These are phyloP conservation scores for Thelephora terrestris DNA, from an alignment of 1,284 basidiomycete species.

Conservation along the genomic window DNA sequence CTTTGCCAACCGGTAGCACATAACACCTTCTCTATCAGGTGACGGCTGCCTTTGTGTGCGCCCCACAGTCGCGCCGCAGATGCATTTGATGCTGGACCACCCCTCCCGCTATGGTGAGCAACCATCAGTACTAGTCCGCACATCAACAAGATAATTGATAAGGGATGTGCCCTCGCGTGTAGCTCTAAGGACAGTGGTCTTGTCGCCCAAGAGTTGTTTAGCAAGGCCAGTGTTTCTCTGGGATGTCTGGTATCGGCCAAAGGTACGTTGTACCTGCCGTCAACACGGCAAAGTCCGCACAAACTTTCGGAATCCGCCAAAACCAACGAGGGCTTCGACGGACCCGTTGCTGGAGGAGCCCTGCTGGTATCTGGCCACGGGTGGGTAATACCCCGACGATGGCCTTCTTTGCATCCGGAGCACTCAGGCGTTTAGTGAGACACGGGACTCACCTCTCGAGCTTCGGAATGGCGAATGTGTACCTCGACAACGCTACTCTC, in stretches of 20 bases:
- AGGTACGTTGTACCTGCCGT: conserved; percentile 29
- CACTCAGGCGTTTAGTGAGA: conserved; percentile 9
- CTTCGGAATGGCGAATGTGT: conserved; percentile 38
- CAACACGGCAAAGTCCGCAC: conserved; percentile 21
- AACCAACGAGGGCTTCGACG: conserved; percentile 47
- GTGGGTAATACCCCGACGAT: conserved; percentile 53
- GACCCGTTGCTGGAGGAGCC: conserved; percentile 12
- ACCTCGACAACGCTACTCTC: conserved; percentile 41
- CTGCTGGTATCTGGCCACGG: conserved; percentile 41
- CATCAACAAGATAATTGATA: background rate
- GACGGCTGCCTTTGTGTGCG: conserved; percentile 45
- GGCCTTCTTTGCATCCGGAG: conserved; percentile 82
- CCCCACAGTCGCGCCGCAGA: conserved; percentile 72
- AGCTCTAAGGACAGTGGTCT: conserved; percentile 72
- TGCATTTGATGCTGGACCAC: conserved; percentile 58
- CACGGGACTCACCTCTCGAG: conserved; percentile 42
- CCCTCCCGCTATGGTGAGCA: conserved; percentile 38
- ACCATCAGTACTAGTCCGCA: conserved; percentile 6
- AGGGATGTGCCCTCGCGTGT: conserved; percentile 65
- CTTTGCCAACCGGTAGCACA: conserved; percentile 64
- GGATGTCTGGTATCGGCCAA: conserved; percentile 89
- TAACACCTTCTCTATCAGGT: conserved; percentile 27
- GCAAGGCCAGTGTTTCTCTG: conserved; percentile 50
- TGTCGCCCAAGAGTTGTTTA: conserved; percentile 73
- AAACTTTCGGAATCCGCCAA: conserved; percentile 19